A percentile compares a stretch with the other conserved stretches of the same genome.
Evolutionary conservation across 495 filamentous ascomycete genomes (phyloP).

Genomic region (Talaromyces thailandensis): DNA sequence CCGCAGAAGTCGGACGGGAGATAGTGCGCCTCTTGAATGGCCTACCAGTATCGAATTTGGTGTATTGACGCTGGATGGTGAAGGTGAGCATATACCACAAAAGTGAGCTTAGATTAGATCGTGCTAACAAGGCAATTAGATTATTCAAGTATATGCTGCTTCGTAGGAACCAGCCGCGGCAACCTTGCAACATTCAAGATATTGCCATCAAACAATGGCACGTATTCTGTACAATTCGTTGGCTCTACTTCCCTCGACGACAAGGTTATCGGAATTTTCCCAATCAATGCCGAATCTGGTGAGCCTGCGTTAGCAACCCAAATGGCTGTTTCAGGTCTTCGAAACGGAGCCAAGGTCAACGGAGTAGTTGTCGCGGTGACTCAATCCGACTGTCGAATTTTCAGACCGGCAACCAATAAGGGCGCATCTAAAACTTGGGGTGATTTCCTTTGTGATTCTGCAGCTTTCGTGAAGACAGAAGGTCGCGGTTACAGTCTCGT

Average conservation of each 20-base stretch:
- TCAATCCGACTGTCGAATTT: conserved; percentile 65
- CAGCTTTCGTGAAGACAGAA: conserved; percentile 62
- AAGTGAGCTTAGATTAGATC: not conserved
- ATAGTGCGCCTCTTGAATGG: conserved; percentile 53
- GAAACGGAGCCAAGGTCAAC: conserved; percentile 60
- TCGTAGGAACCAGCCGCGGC: conserved; percentile 80
- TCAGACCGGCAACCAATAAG: conserved; percentile 74
- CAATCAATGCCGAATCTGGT: conserved; percentile 71
- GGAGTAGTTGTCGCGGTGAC: conserved; percentile 66
- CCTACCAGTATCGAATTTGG: conserved; percentile 77
- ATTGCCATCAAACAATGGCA: conserved; percentile 57
- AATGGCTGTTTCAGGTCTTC: conserved; percentile 56
- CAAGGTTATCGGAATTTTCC: conserved; percentile 62
- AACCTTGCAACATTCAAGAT: conserved; percentile 84
- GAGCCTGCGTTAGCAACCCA: conserved; percentile 67
- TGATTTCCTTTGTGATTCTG: conserved; percentile 68
- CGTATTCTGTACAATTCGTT: conserved; percentile 64
- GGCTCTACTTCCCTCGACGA: conserved; percentile 61
- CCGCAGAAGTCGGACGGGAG: conserved; percentile 37
- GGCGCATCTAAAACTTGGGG: conserved; percentile 87
- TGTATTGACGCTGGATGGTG: conserved; percentile 84
- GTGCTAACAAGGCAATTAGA: conserved; percentile 33
- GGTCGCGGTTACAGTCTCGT: conserved; percentile 69
- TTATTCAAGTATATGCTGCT: conserved; percentile 88
- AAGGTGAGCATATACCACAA: conserved; percentile 37